These are phyloP conservation scores for Schwanniomyces occidentalis DNA, from an alignment of 805 yeast genomes.

Conservation along the genomic window DNA sequence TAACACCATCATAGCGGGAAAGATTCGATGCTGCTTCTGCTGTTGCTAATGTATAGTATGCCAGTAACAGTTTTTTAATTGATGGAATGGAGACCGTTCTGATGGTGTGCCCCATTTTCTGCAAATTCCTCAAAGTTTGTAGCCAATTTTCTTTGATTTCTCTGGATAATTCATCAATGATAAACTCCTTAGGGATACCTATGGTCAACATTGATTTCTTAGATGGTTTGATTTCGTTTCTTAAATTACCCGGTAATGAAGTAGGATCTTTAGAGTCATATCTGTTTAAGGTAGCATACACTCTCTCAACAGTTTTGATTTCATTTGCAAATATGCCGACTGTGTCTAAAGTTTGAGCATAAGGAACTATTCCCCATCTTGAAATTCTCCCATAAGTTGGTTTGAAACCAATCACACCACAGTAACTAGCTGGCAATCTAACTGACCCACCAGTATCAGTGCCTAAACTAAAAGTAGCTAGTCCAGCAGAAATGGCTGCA, in stretches of 20 bases:
- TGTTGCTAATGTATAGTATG: conserved; percentile 85
- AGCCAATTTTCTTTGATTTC: conserved; percentile 51
- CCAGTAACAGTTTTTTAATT: conserved; percentile 64
- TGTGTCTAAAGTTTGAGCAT: conserved; percentile 93
- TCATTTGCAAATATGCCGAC: conserved; percentile 76
- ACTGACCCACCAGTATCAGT: conserved; percentile 98
- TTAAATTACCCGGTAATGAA: conserved; percentile 37
- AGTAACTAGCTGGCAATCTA: conserved; percentile 86
- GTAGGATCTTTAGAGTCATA: conserved; percentile 84
- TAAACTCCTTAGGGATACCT: conserved; percentile 75
- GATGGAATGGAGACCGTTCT: conserved; percentile 71
- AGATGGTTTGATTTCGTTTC: conserved; percentile 28
- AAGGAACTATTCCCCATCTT: conserved; percentile 87
- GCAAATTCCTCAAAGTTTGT: conserved; percentile 43
- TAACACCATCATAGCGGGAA: conserved; percentile 84
- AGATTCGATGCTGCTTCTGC: conserved; percentile 94
- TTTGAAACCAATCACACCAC: conserved; percentile 83
- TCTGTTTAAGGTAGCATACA: conserved; percentile 56
- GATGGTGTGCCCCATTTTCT: conserved; percentile 51
- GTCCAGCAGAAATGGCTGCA: conserved; percentile 76
- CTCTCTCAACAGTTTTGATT: conserved; percentile 43
- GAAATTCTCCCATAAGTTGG: conserved; percentile 93
- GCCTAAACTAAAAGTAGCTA: conserved; percentile 78
- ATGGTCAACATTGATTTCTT: conserved; percentile 39
- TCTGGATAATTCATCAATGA: conserved; percentile 52